Evolutionary conservation across 2,329 filamentous ascomycete genomes (phyloP).

Genomic region (Simplicillium aogashimaense): DNA sequence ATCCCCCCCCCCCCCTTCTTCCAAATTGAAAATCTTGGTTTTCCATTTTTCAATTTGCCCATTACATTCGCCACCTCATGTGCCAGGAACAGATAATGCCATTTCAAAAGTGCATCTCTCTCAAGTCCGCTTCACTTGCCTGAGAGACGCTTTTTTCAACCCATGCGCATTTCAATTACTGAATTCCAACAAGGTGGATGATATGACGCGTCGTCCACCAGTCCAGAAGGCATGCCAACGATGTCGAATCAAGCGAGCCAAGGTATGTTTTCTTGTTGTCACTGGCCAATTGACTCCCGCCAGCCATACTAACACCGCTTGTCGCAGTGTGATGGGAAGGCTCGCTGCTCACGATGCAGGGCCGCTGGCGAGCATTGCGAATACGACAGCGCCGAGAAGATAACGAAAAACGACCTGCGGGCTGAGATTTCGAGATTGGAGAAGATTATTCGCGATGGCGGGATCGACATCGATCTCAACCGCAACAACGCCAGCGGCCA

Average conservation of each 20-base stretch:
- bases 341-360: not conserved
- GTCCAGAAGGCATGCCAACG: slow-evolving; percentile 5
- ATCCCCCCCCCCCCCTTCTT: too few species aligned
- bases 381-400: slow-evolving; percentile 3
- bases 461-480: too few species aligned
- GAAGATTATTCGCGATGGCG: slow-evolving; percentile 2
- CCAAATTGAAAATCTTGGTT: too few species aligned
- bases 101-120: too few species aligned
- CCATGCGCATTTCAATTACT: too few species aligned
- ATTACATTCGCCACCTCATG: too few species aligned
- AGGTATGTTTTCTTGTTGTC: slow-evolving; percentile 1
- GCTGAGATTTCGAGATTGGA: slow-evolving; percentile 13
- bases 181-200: not conserved
- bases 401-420: slow-evolving; percentile 10
- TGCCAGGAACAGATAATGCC: too few species aligned
- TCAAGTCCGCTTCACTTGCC: too few species aligned
- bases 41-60: too few species aligned
- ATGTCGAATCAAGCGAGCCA: slow-evolving; percentile 8
- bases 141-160: too few species aligned
- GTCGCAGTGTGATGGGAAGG: not conserved
- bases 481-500: too few species aligned
- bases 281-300: not conserved
- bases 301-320: not conserved
- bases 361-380: slow-evolving; percentile 4
- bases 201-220: slow-evolving; percentile 1